A percentile compares a stretch with the other conserved stretches of the same genome.
phyloP scores from a whole-genome alignment of 768 basidiomycete species.

The Cystofilobasidium ferigula region DNA sequence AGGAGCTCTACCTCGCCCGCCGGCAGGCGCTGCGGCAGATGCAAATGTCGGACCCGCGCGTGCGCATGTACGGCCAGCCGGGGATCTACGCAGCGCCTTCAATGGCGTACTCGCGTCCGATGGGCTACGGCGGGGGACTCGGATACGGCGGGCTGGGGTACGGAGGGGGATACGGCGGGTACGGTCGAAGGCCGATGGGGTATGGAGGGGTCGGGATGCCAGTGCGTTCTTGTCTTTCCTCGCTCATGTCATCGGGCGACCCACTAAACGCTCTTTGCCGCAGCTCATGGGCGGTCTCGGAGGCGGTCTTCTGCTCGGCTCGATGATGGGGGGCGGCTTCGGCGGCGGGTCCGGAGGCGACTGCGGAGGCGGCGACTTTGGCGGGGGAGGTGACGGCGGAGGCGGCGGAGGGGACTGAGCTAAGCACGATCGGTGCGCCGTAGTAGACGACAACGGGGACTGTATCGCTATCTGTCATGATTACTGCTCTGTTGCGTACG shows the following conservation, averaged over 20 bases:
- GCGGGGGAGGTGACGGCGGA: conserved; percentile 14
- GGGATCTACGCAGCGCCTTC: conserved; percentile 2
- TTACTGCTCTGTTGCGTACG: too few relatives aligned
- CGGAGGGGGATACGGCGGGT: conserved; percentile 7
- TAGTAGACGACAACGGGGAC: too few relatives aligned
- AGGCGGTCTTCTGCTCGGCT: not conserved
- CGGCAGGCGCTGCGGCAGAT: conserved; percentile 9
- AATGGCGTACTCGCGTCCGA: not conserved
- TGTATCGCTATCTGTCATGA: too few relatives aligned
- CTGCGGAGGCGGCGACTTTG: not conserved
- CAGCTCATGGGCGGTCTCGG: not conserved
- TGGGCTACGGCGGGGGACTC: conserved; percentile 3
- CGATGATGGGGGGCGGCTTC: conserved; percentile 14
- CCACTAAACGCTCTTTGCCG: not conserved
- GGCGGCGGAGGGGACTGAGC: not conserved
- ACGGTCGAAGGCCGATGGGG: not conserved
- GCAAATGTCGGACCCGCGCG: conserved; percentile 10
- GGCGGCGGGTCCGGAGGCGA: conserved; percentile 22
- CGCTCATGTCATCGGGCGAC: not conserved
- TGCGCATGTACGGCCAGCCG: not conserved
- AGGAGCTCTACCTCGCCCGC: conserved; percentile 17
- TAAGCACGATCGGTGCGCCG: too few relatives aligned
- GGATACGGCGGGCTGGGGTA: conserved; percentile 13
- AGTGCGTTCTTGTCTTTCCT: not conserved
- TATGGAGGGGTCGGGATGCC: conserved; percentile 10